Evolutionary conservation across 1,284 basidiomycete genomes (phyloP), one percentile per base, ranked within the genome.

Genomic region (Pyrrhoderma noxium): DNA sequence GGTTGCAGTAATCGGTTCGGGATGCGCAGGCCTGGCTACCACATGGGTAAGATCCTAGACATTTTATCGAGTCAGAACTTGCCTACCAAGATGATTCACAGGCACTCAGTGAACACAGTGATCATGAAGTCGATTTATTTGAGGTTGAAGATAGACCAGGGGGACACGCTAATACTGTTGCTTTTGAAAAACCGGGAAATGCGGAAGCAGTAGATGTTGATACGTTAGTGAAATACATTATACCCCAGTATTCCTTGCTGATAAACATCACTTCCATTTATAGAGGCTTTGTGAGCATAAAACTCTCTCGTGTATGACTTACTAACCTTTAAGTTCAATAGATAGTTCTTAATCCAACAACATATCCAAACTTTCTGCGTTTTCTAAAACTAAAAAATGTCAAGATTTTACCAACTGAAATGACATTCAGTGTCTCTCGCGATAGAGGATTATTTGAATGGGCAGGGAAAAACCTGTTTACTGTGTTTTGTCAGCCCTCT

Each of bases 351-450:
- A 90, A 91, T 62, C 80, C 84, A 0, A 73, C 72, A 38, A 89
- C 86, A 0, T 90, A 90, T 59, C 90, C 89, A 9, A 92, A 92
- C 65, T 89, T 91, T 60, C 70, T 88, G 38, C 76, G 77, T 31
- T 89, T 90, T 63, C 71, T 90, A 43, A 64, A 71, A n/a, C 62
- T 71, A 25, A 71, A 79, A 11, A 62, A 70, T 2, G 73, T 89
- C 25, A 67, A 68, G 1, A 74, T 80, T 34, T 60, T 80, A 19
- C 72, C 74, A 3, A 87, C 85, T 0, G 78, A 83, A 57, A 91
- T 90, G 86, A 84, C 85, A 0, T 91, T 93, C 64, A 77, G 79
- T 53, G 79, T 92, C 35, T 82, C 85, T 2, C 73, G 85, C 39
- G 80, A 89, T 61, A 57, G 63, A 25, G 86, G 85, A 0, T 63